Conservation (phyloP, 352 stramenopile species). For the Phytophthora ramorum region DNA sequence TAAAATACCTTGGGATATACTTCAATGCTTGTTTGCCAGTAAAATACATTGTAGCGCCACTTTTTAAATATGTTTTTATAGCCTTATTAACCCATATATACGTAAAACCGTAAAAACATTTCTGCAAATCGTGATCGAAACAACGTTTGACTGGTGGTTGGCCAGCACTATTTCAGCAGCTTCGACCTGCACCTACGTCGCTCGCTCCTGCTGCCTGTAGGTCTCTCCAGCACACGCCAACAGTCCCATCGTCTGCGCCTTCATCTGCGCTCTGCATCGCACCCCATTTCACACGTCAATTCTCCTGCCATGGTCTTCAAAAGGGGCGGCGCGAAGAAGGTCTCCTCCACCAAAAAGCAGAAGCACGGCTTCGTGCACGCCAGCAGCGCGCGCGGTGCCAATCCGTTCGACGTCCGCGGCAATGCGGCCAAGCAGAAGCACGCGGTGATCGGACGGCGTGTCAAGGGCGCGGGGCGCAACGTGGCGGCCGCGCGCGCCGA, state of each 20-base stretch:
- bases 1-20: too few species aligned
- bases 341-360: conserved; percentile 22
- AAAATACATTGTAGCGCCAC: too few species aligned
- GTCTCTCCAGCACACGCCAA: background rate
- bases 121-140: too few species aligned
- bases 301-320: conserved; percentile 44
- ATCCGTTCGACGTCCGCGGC: conserved; percentile 91
- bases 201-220: background rate
- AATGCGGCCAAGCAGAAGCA: conserved; percentile 89
- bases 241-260: background rate
- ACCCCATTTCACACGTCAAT: background rate
- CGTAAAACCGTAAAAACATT: too few species aligned
- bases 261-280: background rate
- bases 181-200: background rate
- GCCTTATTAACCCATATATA: too few species aligned
- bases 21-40: too few species aligned
- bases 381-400: conserved; percentile 51
- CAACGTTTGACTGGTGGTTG: conserved; percentile 5
- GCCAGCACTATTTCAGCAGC: conserved; percentile 1
- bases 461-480: conserved; percentile 91
- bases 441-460: conserved; percentile 88
- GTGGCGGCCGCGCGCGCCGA: conserved; percentile 84
- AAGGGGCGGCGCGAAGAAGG: conserved; percentile 55
- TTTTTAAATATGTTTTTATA: too few species aligned
- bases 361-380: conserved; percentile 27